Evolutionary conservation across 192 early-diverging fungal species (phyloP).

Genomic region (Rhizophagus sp.): DNA sequence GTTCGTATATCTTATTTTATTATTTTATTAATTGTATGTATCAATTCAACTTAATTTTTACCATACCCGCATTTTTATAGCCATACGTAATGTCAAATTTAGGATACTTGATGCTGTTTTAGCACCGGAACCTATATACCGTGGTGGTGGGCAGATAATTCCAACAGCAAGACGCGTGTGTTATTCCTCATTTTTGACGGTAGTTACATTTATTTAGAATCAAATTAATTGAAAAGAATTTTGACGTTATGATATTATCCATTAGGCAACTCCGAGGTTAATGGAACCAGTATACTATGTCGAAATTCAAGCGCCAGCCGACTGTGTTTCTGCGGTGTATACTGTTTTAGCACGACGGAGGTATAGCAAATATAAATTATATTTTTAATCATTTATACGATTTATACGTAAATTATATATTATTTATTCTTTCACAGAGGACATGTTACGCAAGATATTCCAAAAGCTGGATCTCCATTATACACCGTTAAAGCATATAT

Average conservation of each 20-base stretch:
- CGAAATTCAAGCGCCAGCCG: conserved; percentile 96
- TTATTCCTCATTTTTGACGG: conserved; percentile 93
- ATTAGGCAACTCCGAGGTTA: conserved; percentile 85
- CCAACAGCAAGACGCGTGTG: conserved; percentile 95
- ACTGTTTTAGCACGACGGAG: conserved; percentile 86
- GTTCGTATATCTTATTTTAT: conserved; percentile 27
- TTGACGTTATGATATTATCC: neutral
- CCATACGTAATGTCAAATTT: conserved; percentile 95
- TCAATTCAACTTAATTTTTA: neutral
- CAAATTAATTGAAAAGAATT: neutral
- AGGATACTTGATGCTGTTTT: conserved; percentile 85
- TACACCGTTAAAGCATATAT: conserved; percentile 93
- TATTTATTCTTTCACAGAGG: conserved; percentile 58
- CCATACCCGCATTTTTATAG: conserved; percentile 38
- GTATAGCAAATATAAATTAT: conserved; percentile 30
- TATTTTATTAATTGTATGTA: neutral
- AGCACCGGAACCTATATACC: conserved; percentile 84
- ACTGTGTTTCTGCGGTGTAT: conserved; percentile 94
- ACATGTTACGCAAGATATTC: conserved; percentile 92
- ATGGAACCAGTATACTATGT: conserved; percentile 98
- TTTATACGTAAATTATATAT: too few species aligned
- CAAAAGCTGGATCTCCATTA: conserved; percentile 92
- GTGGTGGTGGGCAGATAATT: conserved; percentile 96
- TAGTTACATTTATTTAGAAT: conserved; percentile 33
- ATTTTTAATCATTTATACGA: too few species aligned